phyloP scores from a whole-genome alignment of 768 basidiomycete genomes.

The Hygrophoropsis aurantiaca region DNA sequence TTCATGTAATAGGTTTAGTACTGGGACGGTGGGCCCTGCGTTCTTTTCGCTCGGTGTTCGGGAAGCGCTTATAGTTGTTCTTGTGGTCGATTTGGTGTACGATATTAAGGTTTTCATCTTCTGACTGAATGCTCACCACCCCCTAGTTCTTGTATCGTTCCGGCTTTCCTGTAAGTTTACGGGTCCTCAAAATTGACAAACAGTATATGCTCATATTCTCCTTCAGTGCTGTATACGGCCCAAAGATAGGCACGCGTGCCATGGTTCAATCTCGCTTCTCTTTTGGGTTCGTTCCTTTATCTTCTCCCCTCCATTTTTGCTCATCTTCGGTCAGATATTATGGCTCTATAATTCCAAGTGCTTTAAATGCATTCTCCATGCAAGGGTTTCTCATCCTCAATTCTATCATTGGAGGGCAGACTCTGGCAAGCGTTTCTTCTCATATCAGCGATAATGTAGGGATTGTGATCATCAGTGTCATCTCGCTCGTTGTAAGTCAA shows the following conservation, averaged over 20 bases:
- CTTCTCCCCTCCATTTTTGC: conserved; percentile 4
- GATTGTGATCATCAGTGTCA: conserved; percentile 32
- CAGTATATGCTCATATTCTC: too few relatives aligned
- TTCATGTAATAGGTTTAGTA: conserved; percentile 38
- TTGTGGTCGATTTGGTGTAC: conserved; percentile 47
- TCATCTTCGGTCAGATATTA: conserved; percentile 32
- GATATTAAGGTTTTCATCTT: conserved; percentile 3
- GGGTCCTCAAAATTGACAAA: too few relatives aligned
- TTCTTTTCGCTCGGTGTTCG: conserved; percentile 46
- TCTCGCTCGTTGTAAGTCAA: conserved; percentile 29
- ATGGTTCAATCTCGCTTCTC: conserved; percentile 59
- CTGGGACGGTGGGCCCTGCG: conserved; percentile 50
- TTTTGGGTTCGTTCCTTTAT: conserved; percentile 40
- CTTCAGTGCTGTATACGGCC: conserved; percentile 55
- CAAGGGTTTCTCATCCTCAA: conserved; percentile 59
- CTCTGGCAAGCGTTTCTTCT: conserved; percentile 47
- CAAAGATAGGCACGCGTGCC: conserved; percentile 54
- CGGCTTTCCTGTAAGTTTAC: conserved; percentile 37
- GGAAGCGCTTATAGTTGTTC: conserved; percentile 40
- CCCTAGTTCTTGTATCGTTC: conserved; percentile 31
- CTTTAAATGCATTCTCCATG: conserved; percentile 50
- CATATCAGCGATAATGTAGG: conserved; percentile 29
- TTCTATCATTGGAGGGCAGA: conserved; percentile 63
- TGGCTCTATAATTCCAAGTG: conserved; percentile 39
- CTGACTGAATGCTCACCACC: conserved; percentile 2